These are phyloP conservation scores for Umbelopsis sp. DNA, from an alignment of 192 early-diverging fungal genomes.

Conservation along the genomic window DNA sequence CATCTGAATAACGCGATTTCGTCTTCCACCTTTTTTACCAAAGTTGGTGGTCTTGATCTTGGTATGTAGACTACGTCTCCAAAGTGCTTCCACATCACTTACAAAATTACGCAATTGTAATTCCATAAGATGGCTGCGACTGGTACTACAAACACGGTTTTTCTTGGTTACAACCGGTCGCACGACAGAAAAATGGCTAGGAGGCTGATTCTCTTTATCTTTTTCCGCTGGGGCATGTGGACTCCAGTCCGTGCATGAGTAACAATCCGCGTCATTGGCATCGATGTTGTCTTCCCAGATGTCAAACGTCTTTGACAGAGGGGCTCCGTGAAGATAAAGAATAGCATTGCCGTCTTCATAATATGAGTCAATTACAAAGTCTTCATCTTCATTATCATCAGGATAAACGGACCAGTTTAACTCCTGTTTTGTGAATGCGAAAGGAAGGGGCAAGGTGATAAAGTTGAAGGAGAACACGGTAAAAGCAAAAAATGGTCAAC, in stretches of 20 bases:
- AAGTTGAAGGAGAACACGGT: too few species aligned
- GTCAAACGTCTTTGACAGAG: constrained; percentile 19
- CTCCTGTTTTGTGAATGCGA: too few species aligned
- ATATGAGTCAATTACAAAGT: neutral
- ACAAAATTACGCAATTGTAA: constrained; percentile 20
- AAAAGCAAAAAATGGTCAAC: too few species aligned
- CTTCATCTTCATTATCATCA: neutral
- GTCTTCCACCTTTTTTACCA: constrained; percentile 9
- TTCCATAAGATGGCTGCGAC: constrained; percentile 21
- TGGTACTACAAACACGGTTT: constrained; percentile 19
- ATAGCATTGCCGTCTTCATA: neutral
- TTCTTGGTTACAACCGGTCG: neutral
- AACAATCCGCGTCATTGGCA: neutral
- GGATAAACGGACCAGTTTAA: neutral
- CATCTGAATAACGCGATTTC: constrained; percentile 19
- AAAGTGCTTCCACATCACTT: constrained; percentile 13
- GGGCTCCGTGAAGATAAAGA: constrained; percentile 5
- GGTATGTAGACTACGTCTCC: constrained; percentile 18
- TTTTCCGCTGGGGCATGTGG: neutral
- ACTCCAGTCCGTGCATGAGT: neutral
- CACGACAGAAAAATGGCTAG: neutral
- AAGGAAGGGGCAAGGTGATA: too few species aligned
- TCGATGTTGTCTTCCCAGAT: constrained; percentile 20
- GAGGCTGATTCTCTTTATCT: constrained; percentile 12
- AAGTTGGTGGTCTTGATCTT: constrained; percentile 15